Evolutionary conservation across 345 rosid genomes (phyloP), one percentile per base, ranked within the genome.

Genomic region (Murraya paniculata): DNA sequence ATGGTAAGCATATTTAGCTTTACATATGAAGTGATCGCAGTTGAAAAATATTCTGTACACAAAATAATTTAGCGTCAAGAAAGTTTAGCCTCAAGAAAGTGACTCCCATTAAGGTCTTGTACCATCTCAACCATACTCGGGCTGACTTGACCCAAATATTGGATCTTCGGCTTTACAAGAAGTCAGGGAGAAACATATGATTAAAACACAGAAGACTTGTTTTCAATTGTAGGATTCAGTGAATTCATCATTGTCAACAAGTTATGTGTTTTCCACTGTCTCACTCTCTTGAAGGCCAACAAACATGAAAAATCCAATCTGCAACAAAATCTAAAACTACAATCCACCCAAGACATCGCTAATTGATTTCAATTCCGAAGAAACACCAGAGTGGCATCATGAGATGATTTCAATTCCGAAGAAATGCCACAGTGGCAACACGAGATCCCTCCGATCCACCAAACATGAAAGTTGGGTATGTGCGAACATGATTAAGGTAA

Each of bases 361-460:
- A 35, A 41, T 22, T 69, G 64, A 61, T 74, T 76, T 88, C 85
- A 93, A 81, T 81, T 87, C 78, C 92, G 87, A 56, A 89, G 86
- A 79, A 96, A 92, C 5, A 98, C 99, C 72, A 91, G 97, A 0
- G 98, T 96, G 38, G 99, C 94, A 64, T 92, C 98, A 68, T 94
- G 97, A 3, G 98, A 91, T 78, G 60, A 60, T 74, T 76, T 88
- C 85, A 93, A 81, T 81, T 87, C 77, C 93, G 88, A 57, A 89
- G 87, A 78, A 96, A 92, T 7, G 98, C 99, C 70, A 92, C 98
- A 0, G 98, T 96, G 38, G 99, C 94, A 64, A 94, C 98, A 65
- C 97, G 97, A 3, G 98, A 91, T 78, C 99, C 98, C 8, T 88
- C 89, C 4, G 88, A 79, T 31, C 98, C 99, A 55, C 97, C 97